Evolutionary conservation across 2,329 filamentous ascomycete genomes (phyloP), one percentile per base, ranked within the genome.

Genomic region (Ophiostoma fasciatum): DNA sequence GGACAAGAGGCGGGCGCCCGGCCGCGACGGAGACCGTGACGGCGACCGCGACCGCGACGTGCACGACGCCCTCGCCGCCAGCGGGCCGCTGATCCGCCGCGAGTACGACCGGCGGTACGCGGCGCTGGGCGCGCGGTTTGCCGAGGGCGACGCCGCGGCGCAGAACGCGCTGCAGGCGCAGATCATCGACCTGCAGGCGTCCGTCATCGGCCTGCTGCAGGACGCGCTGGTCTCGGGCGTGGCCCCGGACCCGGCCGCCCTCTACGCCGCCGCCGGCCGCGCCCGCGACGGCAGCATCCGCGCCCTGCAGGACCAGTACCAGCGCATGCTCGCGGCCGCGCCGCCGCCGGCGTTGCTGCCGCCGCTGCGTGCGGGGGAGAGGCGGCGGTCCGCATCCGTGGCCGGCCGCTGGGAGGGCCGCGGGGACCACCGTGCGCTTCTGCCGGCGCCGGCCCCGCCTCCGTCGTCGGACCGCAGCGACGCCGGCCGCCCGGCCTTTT

Each of bases 111-210:
- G 48, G n/a, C 46, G 48, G 23, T 49, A 50, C 23, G 48, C 48
- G 21, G 76, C 46, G 8, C 38, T 56, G 3, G 56, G 56, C 1
- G 43, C 49, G 7, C 47, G 49, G 11, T 58, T 56, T 40, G 56
- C 55, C n/a, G 39, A 52, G 12, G 56, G 56, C 13, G 55, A 59
- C 41, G 27, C 48, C 25, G 40, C 53, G 18, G 49, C 55, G 2
- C 54, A 58, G 37, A 55, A 49, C 37, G 50, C 54, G 35, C 49
- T 59, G 19, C 56, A 59, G 43, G 48, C 48, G 9, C 53, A 57
- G 33, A 50, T 59, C 33, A 59, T 58, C 28, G 50, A 52, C 11
- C 48, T 59, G 25, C 56, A 59, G 39, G 45, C 51, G 28, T 56
- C 51, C 5, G 53, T 59, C 33, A 58, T 59, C 38, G 46, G 46